A percentile compares a stretch with the other conserved stretches of the same genome.
phyloP scores from a whole-genome alignment of 2,329 filamentous ascomycete species.

The Corniculantispora saksenae region DNA sequence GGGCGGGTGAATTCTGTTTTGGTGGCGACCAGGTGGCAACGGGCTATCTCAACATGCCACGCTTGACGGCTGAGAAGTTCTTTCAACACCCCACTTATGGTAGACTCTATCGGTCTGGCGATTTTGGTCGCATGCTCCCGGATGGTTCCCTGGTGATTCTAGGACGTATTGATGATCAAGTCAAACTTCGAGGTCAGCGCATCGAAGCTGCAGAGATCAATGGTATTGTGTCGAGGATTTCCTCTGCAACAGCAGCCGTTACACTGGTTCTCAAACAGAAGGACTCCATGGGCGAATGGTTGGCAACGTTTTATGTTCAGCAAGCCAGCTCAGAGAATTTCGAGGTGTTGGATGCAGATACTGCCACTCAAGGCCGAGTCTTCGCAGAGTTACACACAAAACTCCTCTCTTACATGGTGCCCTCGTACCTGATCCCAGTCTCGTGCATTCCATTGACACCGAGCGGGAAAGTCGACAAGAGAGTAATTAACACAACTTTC shows the following conservation, averaged over 20 bases:
- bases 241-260: conserved; percentile 59
- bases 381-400: conserved; percentile 54
- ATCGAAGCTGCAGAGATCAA: conserved; percentile 80
- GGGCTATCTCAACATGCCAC: conserved; percentile 70
- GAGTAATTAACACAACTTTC: conserved; percentile 52
- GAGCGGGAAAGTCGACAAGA: conserved; percentile 73
- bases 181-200: conserved; percentile 79
- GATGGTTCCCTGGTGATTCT: conserved; percentile 75
- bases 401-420: conserved; percentile 78
- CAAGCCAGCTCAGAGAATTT: conserved; percentile 29
- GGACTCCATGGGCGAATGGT: conserved; percentile 45
- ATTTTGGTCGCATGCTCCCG: conserved; percentile 75
- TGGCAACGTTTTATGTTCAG: conserved; percentile 72
- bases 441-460: conserved; percentile 68
- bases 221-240: conserved; percentile 55
- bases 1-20: conserved; percentile 81
- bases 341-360: conserved; percentile 38
- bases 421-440: conserved; percentile 71
- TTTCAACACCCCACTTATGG: conserved; percentile 69
- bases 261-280: conserved; percentile 58
- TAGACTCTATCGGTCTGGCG: conserved; percentile 78
- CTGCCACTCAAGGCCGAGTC: conserved; percentile 43
- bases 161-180: conserved; percentile 74
- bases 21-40: conserved; percentile 78
- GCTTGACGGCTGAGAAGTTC: conserved; percentile 66